Percentiles rank a stretch among this genome's conserved stretches.
These are phyloP conservation scores for Stemphylium vesicarium DNA, from an alignment of 2,329 filamentous ascomycete genomes.

Conservation along the genomic window DNA sequence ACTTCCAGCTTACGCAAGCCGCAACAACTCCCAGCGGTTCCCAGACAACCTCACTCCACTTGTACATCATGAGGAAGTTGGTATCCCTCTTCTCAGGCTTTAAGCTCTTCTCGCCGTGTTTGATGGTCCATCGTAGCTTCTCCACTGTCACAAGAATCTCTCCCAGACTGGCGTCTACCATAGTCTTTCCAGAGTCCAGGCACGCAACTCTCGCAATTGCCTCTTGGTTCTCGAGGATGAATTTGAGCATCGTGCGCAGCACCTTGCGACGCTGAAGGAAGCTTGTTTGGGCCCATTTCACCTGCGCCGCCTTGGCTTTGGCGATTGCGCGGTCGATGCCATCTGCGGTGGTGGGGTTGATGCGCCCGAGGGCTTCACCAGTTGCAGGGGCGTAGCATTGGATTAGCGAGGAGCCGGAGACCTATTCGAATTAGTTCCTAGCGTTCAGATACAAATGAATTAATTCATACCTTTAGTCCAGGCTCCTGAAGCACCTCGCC, in stretches of 20 bases:
- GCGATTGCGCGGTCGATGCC: slow-evolving; percentile 81
- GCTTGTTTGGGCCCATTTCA: slow-evolving; percentile 76
- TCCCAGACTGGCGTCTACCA: slow-evolving; percentile 90
- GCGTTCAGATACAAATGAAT: background rate
- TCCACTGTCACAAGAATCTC: slow-evolving; percentile 94
- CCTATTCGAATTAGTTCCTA: slow-evolving; percentile 43
- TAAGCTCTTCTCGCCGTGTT: slow-evolving; percentile 85
- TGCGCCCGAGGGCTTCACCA: slow-evolving; percentile 77
- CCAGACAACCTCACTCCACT: slow-evolving; percentile 87
- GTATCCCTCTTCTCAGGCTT: slow-evolving; percentile 76
- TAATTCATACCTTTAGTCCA: slow-evolving; percentile 61
- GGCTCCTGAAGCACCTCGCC: slow-evolving; percentile 65
- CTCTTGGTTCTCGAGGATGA: slow-evolving; percentile 87
- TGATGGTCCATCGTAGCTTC: slow-evolving; percentile 92
- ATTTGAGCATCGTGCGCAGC: slow-evolving; percentile 78
- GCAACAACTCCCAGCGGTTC: slow-evolving; percentile 93
- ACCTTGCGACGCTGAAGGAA: slow-evolving; percentile 81
- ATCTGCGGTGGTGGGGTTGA: slow-evolving; percentile 77
- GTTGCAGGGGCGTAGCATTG: slow-evolving; percentile 92
- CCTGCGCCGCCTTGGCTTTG: slow-evolving; percentile 76
- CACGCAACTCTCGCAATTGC: slow-evolving; percentile 84
- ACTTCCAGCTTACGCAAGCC: slow-evolving; percentile 97
- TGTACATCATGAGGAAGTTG: slow-evolving; percentile 94
- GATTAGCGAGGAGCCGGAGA: slow-evolving; percentile 70
- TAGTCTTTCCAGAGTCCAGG: slow-evolving; percentile 94